Conservation (phyloP, 495 filamentous ascomycete genomes). For the Xylaria sp. region DNA sequence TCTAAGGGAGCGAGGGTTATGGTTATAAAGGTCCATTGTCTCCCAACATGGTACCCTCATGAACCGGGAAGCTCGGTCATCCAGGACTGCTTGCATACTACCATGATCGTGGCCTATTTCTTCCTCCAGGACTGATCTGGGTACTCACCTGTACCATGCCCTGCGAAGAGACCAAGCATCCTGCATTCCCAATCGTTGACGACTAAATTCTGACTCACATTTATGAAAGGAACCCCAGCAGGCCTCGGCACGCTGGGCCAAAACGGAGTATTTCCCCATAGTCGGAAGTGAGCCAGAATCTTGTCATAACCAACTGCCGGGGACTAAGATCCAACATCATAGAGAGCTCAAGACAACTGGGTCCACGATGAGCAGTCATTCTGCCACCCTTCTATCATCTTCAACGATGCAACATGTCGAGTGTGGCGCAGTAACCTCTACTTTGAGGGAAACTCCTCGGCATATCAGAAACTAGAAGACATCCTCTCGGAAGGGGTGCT, state of each 20-base stretch:
- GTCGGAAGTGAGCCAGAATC: not conserved
- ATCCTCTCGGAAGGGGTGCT: not conserved
- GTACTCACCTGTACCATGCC: not conserved
- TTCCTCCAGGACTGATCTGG: not conserved
- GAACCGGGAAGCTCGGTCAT: no score
- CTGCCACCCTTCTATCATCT: slow-evolving; percentile 30
- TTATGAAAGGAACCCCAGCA: not conserved
- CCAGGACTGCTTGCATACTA: not conserved
- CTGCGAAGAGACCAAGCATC: not conserved
- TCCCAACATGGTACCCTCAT: not conserved
- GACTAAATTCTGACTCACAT: not conserved
- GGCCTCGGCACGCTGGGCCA: not conserved
- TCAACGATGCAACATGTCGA: slow-evolving; percentile 30
- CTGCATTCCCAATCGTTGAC: not conserved
- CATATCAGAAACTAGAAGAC: not conserved
- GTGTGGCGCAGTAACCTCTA: not conserved
- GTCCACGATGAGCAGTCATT: slow-evolving; percentile 32
- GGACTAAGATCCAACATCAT: not conserved
- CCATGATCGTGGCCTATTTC: not conserved
- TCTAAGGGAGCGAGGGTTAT: no score
- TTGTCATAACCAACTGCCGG: not conserved
- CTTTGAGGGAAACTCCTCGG: not conserved
- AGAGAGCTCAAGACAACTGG: slow-evolving; percentile 31
- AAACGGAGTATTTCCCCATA: not conserved
- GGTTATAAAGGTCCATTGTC: no score